A percentile compares a stretch with the other conserved stretches of the same genome.
phyloP scores from a whole-genome alignment of 495 filamentous ascomycete genomes.

The Annulohypoxylon stygium region DNA sequence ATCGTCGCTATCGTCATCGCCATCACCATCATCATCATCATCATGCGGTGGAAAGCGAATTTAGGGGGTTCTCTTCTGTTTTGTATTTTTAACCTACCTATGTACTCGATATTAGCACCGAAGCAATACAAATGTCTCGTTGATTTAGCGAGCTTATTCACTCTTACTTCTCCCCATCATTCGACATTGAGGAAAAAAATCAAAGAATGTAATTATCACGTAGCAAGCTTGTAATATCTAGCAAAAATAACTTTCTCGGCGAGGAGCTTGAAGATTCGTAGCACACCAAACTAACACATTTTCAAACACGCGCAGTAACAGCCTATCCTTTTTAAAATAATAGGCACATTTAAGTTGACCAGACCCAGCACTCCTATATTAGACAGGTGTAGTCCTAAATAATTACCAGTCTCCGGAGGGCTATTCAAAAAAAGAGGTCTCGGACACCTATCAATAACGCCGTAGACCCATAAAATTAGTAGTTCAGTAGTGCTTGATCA shows the following conservation, averaged over 20 bases:
- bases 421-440: background rate
- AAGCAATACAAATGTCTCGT: too few species aligned
- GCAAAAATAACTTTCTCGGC: background rate
- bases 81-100: too few species aligned
- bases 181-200: too few species aligned
- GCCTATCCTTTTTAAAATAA: background rate
- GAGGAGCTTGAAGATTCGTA: background rate
- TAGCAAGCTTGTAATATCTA: background rate
- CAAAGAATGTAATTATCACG: background rate
- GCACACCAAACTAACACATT: background rate
- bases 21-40: too few species aligned
- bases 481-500: constrained; percentile 7
- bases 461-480: background rate
- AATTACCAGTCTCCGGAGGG: background rate
- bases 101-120: too few species aligned
- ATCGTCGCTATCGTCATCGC: too few species aligned
- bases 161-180: too few species aligned
- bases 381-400: background rate
- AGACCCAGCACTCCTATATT: constrained; percentile 2
- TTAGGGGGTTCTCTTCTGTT: background rate
- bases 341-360: background rate
- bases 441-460: constrained; percentile 6
- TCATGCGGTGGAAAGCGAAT: too few species aligned
- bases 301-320: background rate
- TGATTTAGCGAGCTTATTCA: too few species aligned